Percentiles rank a stretch among this genome's conserved stretches.
phyloP scores from a whole-genome alignment of 2,329 filamentous ascomycete genomes.

The Neonectria coccinea region DNA sequence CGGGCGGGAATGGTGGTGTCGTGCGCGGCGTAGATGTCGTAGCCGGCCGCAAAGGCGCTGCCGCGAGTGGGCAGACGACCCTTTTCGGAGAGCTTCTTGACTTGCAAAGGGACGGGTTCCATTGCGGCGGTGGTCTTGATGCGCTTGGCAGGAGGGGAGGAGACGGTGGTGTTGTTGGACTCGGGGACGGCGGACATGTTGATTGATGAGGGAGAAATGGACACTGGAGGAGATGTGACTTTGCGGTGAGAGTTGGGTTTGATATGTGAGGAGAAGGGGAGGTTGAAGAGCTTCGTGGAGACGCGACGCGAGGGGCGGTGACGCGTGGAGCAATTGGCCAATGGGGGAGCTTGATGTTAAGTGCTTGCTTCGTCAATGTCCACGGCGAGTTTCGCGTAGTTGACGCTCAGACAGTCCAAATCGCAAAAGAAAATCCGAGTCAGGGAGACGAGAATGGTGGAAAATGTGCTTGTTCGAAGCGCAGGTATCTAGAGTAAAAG shows the following conservation, averaged over 20 bases:
- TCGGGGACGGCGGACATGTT: constrained; percentile 44
- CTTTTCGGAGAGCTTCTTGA: constrained; percentile 87
- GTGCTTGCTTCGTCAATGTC: constrained; percentile 35
- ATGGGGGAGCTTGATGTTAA: constrained; percentile 38
- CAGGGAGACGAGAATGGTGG: not conserved
- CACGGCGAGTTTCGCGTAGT: not conserved
- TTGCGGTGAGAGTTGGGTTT: not conserved
- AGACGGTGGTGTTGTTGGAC: constrained; percentile 62
- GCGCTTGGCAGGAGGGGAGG: constrained; percentile 83
- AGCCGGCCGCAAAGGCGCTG: constrained; percentile 89
- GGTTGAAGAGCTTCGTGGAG: constrained; percentile 36
- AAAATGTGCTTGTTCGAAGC: too few relatives aligned
- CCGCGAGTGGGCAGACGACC: constrained; percentile 89
- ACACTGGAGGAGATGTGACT: not conserved
- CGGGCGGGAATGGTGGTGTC: constrained; percentile 81
- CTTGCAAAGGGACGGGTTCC: constrained; percentile 70
- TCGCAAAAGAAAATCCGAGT: not conserved
- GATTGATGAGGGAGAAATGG: constrained; percentile 21
- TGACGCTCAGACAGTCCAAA: not conserved
- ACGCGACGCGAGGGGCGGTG: constrained; percentile 47
- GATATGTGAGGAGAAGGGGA: constrained; percentile 36
- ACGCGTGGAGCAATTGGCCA: constrained; percentile 47
- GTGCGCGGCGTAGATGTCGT: constrained; percentile 88
- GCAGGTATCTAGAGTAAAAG: too few relatives aligned
- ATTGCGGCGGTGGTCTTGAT: constrained; percentile 70